These are phyloP conservation scores for Exutisphaerella laricina DNA, from an alignment of 2,329 filamentous ascomycete genomes.

Conservation along the genomic window DNA sequence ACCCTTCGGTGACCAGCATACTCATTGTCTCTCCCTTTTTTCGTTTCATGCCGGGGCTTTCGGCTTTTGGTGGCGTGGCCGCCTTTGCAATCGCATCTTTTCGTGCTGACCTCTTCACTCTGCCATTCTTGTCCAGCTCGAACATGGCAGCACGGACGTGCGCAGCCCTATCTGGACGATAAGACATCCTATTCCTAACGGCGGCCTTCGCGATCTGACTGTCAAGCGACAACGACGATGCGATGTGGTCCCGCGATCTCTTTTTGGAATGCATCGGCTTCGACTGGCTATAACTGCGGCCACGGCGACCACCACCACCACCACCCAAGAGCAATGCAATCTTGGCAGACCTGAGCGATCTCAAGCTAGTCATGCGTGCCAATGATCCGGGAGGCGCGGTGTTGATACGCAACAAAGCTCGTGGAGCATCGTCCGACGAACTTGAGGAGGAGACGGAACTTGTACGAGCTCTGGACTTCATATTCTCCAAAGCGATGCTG, in stretches of 20 bases:
- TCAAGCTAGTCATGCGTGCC: neutral
- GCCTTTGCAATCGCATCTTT: constrained; percentile 11
- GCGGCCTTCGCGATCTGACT: neutral
- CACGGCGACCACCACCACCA: too few relatives aligned
- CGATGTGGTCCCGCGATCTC: constrained; percentile 1
- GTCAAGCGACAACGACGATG: constrained; percentile 7
- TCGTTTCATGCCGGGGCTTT: constrained; percentile 11
- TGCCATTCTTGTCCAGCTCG: constrained; percentile 5
- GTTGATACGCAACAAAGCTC: constrained; percentile 1
- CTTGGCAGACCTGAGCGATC: neutral
- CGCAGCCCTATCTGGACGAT: neutral
- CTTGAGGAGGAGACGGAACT: neutral
- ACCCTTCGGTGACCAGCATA: constrained; percentile 29
- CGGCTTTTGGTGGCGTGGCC: neutral
- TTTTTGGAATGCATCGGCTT: constrained; percentile 6
- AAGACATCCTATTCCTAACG: neutral
- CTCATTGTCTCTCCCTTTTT: constrained; percentile 29
- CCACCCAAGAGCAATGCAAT: neutral
- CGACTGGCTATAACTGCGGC: constrained; percentile 1
- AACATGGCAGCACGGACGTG: constrained; percentile 6
- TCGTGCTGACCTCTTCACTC: neutral
- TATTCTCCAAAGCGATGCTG: constrained; percentile 1
- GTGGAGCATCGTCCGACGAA: constrained; percentile 2
- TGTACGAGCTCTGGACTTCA: constrained; percentile 1
- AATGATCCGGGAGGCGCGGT: constrained; percentile 10